Conservation (phyloP, 2,329 filamentous ascomycete genomes). For the Sporothrix globosa region DNA sequence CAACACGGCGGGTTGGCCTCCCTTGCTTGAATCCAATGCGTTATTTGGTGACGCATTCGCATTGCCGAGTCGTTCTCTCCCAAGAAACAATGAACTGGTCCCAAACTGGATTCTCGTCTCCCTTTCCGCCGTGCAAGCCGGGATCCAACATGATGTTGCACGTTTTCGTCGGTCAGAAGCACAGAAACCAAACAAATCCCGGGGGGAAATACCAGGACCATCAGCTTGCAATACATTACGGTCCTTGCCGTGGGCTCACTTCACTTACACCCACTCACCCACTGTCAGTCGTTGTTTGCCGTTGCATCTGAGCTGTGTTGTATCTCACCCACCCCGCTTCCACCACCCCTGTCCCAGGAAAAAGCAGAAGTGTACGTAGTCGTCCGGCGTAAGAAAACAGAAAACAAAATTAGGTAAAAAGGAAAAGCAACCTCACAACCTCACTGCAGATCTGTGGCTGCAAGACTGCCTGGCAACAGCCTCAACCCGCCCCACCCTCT, state of each 20-base stretch:
- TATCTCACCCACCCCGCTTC: background rate
- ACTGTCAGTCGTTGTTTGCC: background rate
- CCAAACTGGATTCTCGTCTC: background rate
- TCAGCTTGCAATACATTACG: too few species aligned
- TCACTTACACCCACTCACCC: slow-evolving; percentile 15
- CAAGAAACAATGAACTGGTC: background rate
- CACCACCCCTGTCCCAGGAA: slow-evolving; percentile 16
- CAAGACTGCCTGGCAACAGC: slow-evolving; percentile 23
- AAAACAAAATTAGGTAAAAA: background rate
- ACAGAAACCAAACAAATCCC: too few species aligned
- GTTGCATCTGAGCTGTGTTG: background rate
- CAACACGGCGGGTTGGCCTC: background rate
- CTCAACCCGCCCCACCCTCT: background rate
- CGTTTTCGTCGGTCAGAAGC: background rate
- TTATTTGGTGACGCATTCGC: background rate
- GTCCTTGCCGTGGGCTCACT: background rate
- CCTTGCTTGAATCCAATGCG: slow-evolving; percentile 1
- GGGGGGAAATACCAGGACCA: too few species aligned
- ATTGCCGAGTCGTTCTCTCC: background rate
- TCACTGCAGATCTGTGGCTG: too few species aligned
- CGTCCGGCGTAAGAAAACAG: too few species aligned
- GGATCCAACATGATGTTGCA: background rate
- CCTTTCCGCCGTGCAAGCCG: slow-evolving; percentile 18
- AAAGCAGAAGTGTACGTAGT: too few species aligned
- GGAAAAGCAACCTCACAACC: background rate